Base-by-base conservation (phyloP, 331 rosid species). In the Malus hybrid region DNA sequence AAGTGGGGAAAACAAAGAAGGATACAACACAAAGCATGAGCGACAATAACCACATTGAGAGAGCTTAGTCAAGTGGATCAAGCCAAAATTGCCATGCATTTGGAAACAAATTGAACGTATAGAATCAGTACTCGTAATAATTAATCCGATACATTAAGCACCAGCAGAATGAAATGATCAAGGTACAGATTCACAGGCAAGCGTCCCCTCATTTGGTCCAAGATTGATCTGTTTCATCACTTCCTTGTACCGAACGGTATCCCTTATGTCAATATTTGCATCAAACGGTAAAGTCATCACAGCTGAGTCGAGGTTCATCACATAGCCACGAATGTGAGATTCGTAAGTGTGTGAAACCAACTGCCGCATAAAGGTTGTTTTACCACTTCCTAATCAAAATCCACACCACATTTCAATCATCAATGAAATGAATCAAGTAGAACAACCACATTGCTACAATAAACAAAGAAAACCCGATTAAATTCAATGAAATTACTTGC, bases 141-240 rank as follows among this genome's bases (percentile, higher is more conserved):
- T 33, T 33, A 33, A 33, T 33, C 36, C 36, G 36, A 1, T 33
- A 33, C 36, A 33, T 33, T 5, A 33, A 33, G 36, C 36, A 33
- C 36, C 46, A 57, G 14, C 33, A 59, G 11, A 59, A 32, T 6
- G 39, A 65, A 39, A 28, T 33, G 9, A 44, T 62, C 10, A 71
- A 34, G 42, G 65, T 22, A 80, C 44, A 55, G 42, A 29, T 32
- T 18, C 64, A 22, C 54, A 62, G 20, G 57, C 33, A 36, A 46
- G 4, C 27, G 92, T 95, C 64, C 97, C 99, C 7, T 97, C 97
- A 81, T 95, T 95, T 6, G 99, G 99, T 19, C 99, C 99, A 28
- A 95, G 99, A 84, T 95, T 95, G 80, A 82, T 92, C 77, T 95
- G 97, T 77, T 90, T 95, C 97, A 95, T 95, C 79, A 95, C 97